Conservation (phyloP, 1,139 yeast species). For the Zhuliangozyma blackwelliae region DNA sequence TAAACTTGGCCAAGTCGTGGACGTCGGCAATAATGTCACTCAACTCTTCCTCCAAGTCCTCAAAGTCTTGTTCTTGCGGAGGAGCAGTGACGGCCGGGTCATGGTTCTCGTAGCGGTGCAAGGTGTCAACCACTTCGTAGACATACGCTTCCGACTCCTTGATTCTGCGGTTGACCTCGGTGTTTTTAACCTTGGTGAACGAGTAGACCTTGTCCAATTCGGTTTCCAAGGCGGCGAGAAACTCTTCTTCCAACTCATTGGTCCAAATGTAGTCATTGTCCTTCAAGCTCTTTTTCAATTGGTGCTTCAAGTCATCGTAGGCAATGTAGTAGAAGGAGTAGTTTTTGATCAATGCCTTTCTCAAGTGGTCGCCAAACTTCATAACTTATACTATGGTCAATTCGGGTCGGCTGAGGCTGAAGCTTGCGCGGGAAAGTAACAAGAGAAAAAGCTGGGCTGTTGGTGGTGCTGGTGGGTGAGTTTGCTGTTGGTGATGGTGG, state of each 20-base stretch:
- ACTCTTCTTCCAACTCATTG: constrained; percentile 73
- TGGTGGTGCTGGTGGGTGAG: background rate
- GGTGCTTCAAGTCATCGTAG: constrained; percentile 84
- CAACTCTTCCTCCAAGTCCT: constrained; percentile 84
- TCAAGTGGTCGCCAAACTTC: constrained; percentile 78
- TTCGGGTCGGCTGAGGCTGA: constrained; percentile 48
- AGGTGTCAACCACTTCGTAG: constrained; percentile 52
- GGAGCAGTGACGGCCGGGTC: constrained; percentile 23
- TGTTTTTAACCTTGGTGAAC: constrained; percentile 81
- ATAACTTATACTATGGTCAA: constrained; percentile 19
- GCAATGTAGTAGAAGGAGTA: constrained; percentile 86
- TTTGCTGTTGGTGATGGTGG: background rate
- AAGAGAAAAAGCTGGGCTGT: background rate
- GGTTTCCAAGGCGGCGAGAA: constrained; percentile 65
- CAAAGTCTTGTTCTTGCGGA: constrained; percentile 77
- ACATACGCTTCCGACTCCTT: constrained; percentile 74
- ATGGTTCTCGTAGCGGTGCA: constrained; percentile 15
- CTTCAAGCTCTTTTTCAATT: constrained; percentile 62
- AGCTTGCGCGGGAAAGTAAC: constrained; percentile 28
- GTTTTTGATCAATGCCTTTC: constrained; percentile 72
- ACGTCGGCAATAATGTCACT: constrained; percentile 95
- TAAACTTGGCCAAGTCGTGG: constrained; percentile 91
- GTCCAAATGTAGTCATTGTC: constrained; percentile 61
- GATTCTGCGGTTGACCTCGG: constrained; percentile 78
- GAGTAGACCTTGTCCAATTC: constrained; percentile 90